Percentiles rank a stretch among this genome's conserved stretches.
phyloP scores from a whole-genome alignment of 208 protist species.

The Leishmania lainsoni region DNA sequence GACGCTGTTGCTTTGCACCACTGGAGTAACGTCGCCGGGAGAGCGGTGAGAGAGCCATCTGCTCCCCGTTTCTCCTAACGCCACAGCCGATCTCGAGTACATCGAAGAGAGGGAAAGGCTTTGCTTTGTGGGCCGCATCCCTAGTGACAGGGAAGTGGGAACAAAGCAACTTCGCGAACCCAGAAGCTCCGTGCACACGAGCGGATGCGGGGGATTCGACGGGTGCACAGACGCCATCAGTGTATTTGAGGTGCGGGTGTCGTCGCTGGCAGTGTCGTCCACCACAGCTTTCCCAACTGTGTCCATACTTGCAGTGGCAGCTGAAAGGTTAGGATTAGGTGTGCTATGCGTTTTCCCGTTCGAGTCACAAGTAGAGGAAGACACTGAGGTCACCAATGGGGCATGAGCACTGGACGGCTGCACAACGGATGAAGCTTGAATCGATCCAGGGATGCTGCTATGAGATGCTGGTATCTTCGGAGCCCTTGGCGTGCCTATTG shows the following conservation, averaged over 20 bases:
- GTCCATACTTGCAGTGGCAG: neutral
- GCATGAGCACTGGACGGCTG: neutral
- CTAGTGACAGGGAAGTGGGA: neutral
- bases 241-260: neutral
- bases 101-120: neutral
- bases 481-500: neutral
- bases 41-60: neutral
- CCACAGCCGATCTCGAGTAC: neutral
- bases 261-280: neutral
- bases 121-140: conserved; percentile 8
- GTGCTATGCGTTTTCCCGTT: neutral
- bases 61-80: neutral
- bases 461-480: neutral
- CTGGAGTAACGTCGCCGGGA: neutral
- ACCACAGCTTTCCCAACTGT: neutral
- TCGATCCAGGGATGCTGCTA: neutral
- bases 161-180: neutral
- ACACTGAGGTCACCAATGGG: neutral
- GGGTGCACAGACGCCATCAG: neutral
- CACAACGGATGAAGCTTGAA: neutral
- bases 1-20: neutral
- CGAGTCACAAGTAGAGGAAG: neutral
- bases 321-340: neutral
- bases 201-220: neutral
- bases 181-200: neutral